Conservation (phyloP, 768 basidiomycete genomes). For the Tricholoma flavovirens region DNA sequence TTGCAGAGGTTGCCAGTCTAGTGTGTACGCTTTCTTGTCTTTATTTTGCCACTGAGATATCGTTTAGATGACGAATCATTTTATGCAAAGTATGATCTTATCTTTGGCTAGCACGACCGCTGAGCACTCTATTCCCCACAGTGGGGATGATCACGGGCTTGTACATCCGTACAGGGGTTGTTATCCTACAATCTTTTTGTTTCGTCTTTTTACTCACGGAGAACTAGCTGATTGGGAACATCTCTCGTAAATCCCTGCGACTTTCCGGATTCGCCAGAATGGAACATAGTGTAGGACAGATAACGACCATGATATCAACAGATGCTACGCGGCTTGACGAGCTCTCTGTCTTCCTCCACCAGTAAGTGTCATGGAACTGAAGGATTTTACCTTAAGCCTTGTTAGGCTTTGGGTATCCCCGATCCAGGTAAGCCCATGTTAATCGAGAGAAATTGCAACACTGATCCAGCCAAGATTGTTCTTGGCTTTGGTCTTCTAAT, state of each 20-base stretch:
- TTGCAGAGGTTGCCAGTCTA: conserved; percentile 35
- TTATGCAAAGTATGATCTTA: conserved; percentile 20
- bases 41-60: not conserved
- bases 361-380: conserved; percentile 24
- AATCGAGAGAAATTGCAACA: not conserved
- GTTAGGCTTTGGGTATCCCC: conserved; percentile 55
- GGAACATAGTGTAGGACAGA: conserved; percentile 57
- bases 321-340: conserved; percentile 54
- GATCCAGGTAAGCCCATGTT: conserved; percentile 36
- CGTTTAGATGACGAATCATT: conserved; percentile 40
- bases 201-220: not conserved
- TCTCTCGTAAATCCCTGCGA: conserved; percentile 64
- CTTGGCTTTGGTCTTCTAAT: conserved; percentile 58
- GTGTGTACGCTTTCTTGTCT: conserved; percentile 17
- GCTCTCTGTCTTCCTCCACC: conserved; percentile 37
- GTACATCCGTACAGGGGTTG: conserved; percentile 42
- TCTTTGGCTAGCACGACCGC: not conserved
- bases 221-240: conserved; percentile 34
- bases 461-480: conserved; percentile 29
- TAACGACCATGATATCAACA: conserved; percentile 65
- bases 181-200: conserved; percentile 8
- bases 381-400: not conserved
- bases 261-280: conserved; percentile 55
- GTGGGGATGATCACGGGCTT: conserved; percentile 44
- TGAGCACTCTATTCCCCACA: conserved; percentile 11